Evolutionary conservation across 108 stramenopile species (phyloP), one percentile per base, ranked within the genome.

Genomic region (Craspedostauros australis): DNA sequence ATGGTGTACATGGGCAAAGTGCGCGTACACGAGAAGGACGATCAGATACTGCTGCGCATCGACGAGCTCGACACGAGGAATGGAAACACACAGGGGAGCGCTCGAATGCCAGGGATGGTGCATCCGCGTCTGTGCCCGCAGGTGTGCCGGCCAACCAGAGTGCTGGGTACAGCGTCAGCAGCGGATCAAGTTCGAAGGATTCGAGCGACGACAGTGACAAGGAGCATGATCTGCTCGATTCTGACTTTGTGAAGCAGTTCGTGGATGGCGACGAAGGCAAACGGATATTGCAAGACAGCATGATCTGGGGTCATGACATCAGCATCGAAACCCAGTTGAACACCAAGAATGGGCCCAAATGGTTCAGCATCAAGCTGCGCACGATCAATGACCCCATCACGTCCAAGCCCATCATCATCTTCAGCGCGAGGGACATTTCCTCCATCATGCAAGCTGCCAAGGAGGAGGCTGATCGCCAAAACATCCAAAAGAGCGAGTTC

Each of bases 341-440:
- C 21, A 64, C 58, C 8, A 8, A 26, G 5, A 33, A 49, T n/a
- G 57, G 57, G 11, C 36, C 50, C 3, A 50, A 58, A 57, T 66
- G 65, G 64, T 48, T 31, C n/a, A 18, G 44, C 25, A 57, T 67
- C 31, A 9, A 54, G 20, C 36, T 70, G 11, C 61, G 68, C 21
- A 45, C 37, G 16, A 46, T 33, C 30, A 39, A 26, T 7, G 68
- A 70, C 46, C 62, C 62, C 4, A 28, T 62, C 5, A 57, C 41
- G 3, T 15, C 52, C 11, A 41, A 63, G 15, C 8, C 29, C 7
- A 28, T 40, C 8, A 48, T 70, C n/a, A 33, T 70, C 1, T 63
- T 36, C 22, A 57, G 34, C 14, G 54, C 62, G 9, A 45, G 54
- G 25, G 68, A 70, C 44, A 63, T 57, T 12, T 30, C 62, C 5